Evolutionary conservation across 2,329 filamentous ascomycete genomes (phyloP).

Genomic region (Diaporthe citri): DNA sequence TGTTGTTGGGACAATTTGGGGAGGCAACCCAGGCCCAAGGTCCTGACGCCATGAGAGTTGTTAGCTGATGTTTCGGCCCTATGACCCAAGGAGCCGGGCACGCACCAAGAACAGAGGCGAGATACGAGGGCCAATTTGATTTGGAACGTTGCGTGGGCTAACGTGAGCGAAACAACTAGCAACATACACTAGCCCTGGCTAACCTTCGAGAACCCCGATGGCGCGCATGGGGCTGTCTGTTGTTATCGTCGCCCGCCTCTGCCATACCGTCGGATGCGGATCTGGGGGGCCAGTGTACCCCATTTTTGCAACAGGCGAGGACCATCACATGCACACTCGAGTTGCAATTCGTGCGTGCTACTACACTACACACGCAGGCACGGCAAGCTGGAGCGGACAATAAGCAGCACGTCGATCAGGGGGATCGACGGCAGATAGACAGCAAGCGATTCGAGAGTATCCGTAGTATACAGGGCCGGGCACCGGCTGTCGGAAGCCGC

Average conservation of each 20-base stretch:
- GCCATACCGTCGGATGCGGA: constrained; percentile 16
- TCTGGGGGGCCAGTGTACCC: not conserved
- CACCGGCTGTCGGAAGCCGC: constrained; percentile 16
- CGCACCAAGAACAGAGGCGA: constrained; percentile 28
- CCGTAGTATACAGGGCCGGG: not conserved
- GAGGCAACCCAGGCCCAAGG: constrained; percentile 17
- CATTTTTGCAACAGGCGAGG: constrained; percentile 5
- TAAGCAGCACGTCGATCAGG: constrained; percentile 34
- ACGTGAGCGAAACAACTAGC: constrained; percentile 22
- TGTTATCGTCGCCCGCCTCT: not conserved
- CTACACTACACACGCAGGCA: constrained; percentile 15
- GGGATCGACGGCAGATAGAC: constrained; percentile 30
- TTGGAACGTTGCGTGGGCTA: constrained; percentile 16
- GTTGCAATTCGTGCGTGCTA: constrained; percentile 12
- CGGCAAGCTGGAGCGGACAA: constrained; percentile 20
- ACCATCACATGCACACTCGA: constrained; percentile 8
- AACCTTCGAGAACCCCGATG: constrained; percentile 13
- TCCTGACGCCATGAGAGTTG: not conserved
- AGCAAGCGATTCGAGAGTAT: constrained; percentile 13
- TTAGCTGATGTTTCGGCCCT: constrained; percentile 26
- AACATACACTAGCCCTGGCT: not conserved
- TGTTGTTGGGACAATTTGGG: not conserved
- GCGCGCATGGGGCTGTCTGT: constrained; percentile 1
- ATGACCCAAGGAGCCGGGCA: constrained; percentile 23
- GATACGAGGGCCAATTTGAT: constrained; percentile 25